These are phyloP conservation scores for Trichosporon sp. DNA, from an alignment of 1,284 basidiomycete genomes.

Conservation along the genomic window DNA sequence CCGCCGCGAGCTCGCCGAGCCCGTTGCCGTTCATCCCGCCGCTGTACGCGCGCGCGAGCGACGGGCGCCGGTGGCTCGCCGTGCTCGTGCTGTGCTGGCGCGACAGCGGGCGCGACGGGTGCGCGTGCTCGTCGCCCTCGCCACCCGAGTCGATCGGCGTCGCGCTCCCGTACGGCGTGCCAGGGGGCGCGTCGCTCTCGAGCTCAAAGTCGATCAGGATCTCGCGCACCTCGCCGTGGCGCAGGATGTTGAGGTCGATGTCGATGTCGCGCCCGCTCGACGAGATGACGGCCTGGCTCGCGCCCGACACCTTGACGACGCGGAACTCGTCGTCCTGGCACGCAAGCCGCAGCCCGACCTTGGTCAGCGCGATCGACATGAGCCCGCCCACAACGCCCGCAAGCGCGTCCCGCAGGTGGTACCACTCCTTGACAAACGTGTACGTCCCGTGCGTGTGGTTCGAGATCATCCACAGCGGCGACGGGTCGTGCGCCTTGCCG, in stretches of 20 bases:
- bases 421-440: slow-evolving; percentile 94
- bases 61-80: background rate
- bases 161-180: background rate
- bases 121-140: background rate
- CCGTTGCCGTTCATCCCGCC: background rate
- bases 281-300: slow-evolving; percentile 72
- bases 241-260: slow-evolving; percentile 85
- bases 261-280: slow-evolving; percentile 88
- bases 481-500: slow-evolving; percentile 91
- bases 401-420: slow-evolving; percentile 80
- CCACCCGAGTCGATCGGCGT: background rate
- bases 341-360: slow-evolving; percentile 80
- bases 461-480: slow-evolving; percentile 96
- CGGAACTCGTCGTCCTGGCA: slow-evolving; percentile 65
- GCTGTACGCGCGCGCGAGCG: background rate
- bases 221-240: slow-evolving; percentile 87
- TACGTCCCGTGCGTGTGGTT: slow-evolving; percentile 97
- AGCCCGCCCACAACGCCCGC: slow-evolving; percentile 89
- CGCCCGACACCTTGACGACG: slow-evolving; percentile 84
- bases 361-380: slow-evolving; percentile 82
- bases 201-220: slow-evolving; percentile 91
- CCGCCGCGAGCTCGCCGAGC: background rate
- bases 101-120: background rate
- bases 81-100: slow-evolving; percentile 6
- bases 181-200: background rate